These are phyloP conservation scores for Favolaschia claudopus DNA, from an alignment of 768 basidiomycete genomes.

Conservation along the genomic window DNA sequence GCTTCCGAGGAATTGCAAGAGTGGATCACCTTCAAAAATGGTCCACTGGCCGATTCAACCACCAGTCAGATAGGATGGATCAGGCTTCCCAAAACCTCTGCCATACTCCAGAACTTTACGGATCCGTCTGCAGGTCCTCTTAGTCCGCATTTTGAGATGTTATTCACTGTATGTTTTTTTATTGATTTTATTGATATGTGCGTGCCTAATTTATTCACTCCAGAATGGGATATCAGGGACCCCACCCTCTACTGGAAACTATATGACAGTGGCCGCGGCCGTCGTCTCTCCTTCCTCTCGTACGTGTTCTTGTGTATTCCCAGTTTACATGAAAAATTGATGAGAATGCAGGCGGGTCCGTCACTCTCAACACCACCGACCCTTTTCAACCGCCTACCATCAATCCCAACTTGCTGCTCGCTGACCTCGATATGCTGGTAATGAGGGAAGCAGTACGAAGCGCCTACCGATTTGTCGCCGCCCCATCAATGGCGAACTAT, in stretches of 20 bases:
- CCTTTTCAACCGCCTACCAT: slow-evolving; percentile 51
- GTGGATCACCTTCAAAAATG: slow-evolving; percentile 27
- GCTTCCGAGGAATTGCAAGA: slow-evolving; percentile 11
- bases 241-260: slow-evolving; percentile 19
- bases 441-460: slow-evolving; percentile 28
- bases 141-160: slow-evolving; percentile 31
- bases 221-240: slow-evolving; percentile 13
- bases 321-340: neutral
- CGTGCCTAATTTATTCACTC: neutral
- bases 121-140: slow-evolving; percentile 35
- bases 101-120: slow-evolving; percentile 11
- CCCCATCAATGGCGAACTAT: slow-evolving; percentile 24
- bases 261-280: slow-evolving; percentile 7
- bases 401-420: slow-evolving; percentile 49
- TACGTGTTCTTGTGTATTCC: slow-evolving; percentile 2
- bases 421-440: slow-evolving; percentile 23
- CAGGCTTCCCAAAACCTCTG: slow-evolving; percentile 23
- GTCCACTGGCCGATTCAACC: slow-evolving; percentile 17
- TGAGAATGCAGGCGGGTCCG: slow-evolving; percentile 33
- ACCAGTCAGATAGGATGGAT: slow-evolving; percentile 26
- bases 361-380: slow-evolving; percentile 43
- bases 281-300: slow-evolving; percentile 31
- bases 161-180: slow-evolving; percentile 23
- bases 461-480: slow-evolving; percentile 18
- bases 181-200: neutral